Base-by-base conservation (phyloP, 108 stramenopile genomes). In the Cyclotella baltica region DNA sequence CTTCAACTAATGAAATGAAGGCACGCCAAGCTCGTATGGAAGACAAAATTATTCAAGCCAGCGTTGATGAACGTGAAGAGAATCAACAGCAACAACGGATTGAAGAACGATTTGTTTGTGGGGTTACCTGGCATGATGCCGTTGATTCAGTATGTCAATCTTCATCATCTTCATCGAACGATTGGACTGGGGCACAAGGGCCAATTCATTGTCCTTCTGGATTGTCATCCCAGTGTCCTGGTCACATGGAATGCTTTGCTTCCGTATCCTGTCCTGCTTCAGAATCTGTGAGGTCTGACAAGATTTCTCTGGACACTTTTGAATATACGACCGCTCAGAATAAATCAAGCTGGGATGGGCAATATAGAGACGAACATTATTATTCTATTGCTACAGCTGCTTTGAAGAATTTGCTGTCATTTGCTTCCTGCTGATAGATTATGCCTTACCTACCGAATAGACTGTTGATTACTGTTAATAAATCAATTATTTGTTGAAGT, bases 191-290 rank as follows among this genome's bases (percentile, higher is more conserved):
- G n/a, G 6, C 10, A 31, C 34, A 27, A 18, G 36, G 36, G 33
- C 31, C 33, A 4, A 34, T 37, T 48, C 31, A 46, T 29, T 68
- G 67, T 52, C 67, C 67, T 31, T 31, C 67, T 11, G 67, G 67
- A 25, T n/a, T 19, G 30, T 51, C 67, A 4, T 22, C 36, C 15
- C 28, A 68, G 34, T 70, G 70, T 57, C 70, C 70, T 18, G 18
- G 25, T 1, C 1, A 28, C 22, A 70, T 57, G 70, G 35, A 36
- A 25, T 70, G 70, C 56, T 70, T 38, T 38, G 70, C 70, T 27
- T 48, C 50, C 51, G 70, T 70, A 8, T 5, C 18, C 25, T 57
- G 34, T 34, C 37, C 70, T 34, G 19, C 25, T 43, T 43, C 40
- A 43, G 13, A 13, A 13, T 10, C 10, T 43, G 13, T 6, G 6